Evolutionary conservation across 306 rosid species (phyloP).

Genomic region (Cercis canadensis): DNA sequence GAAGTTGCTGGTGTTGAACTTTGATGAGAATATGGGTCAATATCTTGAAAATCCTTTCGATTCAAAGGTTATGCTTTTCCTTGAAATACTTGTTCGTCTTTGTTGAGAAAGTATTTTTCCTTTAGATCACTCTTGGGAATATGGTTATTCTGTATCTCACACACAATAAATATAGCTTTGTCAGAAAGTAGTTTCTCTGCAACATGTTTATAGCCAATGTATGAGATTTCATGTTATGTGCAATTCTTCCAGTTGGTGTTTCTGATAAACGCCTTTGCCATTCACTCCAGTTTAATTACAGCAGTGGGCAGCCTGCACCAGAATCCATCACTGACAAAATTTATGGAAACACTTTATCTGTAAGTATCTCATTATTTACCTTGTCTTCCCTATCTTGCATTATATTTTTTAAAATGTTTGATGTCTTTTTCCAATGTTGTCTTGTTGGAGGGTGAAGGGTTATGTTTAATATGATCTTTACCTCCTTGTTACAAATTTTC

Average conservation of each 20-base stretch:
- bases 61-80: slow-evolving; percentile 27
- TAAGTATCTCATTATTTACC: slow-evolving; percentile 52
- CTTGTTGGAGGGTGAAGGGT: slow-evolving; percentile 24
- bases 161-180: not conserved
- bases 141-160: slow-evolving; percentile 9
- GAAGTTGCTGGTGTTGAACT: slow-evolving; percentile 13
- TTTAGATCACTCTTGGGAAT: not conserved
- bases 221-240: slow-evolving; percentile 14
- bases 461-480: slow-evolving; percentile 7
- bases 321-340: slow-evolving; percentile 97
- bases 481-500: slow-evolving; percentile 3
- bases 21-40: slow-evolving; percentile 4
- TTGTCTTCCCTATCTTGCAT: slow-evolving; percentile 22
- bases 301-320: slow-evolving; percentile 99
- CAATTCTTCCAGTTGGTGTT: slow-evolving; percentile 22
- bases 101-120: not conserved
- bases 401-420: slow-evolving; percentile 21
- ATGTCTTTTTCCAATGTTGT: too few relatives aligned
- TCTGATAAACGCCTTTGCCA: slow-evolving; percentile 47
- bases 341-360: slow-evolving; percentile 94
- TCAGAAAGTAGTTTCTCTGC: not conserved
- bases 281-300: slow-evolving; percentile 82
- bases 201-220: slow-evolving; percentile 22
- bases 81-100: slow-evolving; percentile 13
- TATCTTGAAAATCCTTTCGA: slow-evolving; percentile 25